Conservation (phyloP, 495 filamentous ascomycete species). For the Neurospora africana region DNA sequence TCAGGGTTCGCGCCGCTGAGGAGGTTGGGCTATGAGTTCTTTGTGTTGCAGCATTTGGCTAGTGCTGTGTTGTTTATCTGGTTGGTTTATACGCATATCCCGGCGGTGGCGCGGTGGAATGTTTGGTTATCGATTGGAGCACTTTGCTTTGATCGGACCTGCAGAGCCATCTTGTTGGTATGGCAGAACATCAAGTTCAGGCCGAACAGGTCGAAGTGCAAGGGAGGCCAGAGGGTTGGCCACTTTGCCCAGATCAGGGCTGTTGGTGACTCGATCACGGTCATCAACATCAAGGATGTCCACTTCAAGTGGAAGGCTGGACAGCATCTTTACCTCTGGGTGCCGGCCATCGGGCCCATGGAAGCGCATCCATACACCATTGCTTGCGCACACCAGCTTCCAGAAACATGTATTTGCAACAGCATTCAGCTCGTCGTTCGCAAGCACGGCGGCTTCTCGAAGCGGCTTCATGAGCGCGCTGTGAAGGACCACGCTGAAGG, state of each 20-base stretch:
- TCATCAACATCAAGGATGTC: constrained; percentile 58
- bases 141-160: constrained; percentile 57
- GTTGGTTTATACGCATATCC: constrained; percentile 56
- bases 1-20: constrained; percentile 60
- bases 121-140: constrained; percentile 67
- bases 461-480: constrained; percentile 53
- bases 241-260: constrained; percentile 54
- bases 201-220: constrained; percentile 26
- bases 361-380: constrained; percentile 83
- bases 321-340: constrained; percentile 68
- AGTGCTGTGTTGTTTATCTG: constrained; percentile 58
- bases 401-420: constrained; percentile 40
- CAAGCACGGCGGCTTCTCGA: constrained; percentile 61
- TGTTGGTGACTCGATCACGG: constrained; percentile 52
- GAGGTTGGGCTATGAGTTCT: constrained; percentile 63
- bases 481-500: constrained; percentile 31
- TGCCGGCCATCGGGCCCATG: constrained; percentile 54
- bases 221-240: constrained; percentile 33
- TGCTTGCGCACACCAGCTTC: constrained; percentile 36
- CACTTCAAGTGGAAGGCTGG: constrained; percentile 64
- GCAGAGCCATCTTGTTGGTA: constrained; percentile 38
- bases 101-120: constrained; percentile 41
- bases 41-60: constrained; percentile 69
- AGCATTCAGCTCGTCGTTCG: constrained; percentile 64
- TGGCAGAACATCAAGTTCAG: constrained; percentile 53